A percentile compares a stretch with the other conserved stretches of the same genome.
Evolutionary conservation across 1,284 basidiomycete species (phyloP).

Genomic region (Heterobasidion occidentale): DNA sequence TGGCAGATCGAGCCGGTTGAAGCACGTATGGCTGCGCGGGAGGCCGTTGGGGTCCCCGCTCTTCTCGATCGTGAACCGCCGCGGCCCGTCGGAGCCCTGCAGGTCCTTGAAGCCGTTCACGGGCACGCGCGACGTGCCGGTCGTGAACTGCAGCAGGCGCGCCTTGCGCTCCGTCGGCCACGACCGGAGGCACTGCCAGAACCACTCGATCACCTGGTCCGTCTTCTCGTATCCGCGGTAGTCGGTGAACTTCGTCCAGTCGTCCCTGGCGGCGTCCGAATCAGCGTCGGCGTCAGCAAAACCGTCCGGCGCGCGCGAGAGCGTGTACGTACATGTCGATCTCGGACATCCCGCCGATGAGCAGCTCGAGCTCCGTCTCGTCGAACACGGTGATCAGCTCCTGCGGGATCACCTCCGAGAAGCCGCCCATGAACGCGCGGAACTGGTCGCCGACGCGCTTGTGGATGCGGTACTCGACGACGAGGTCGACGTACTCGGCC

Average conservation of each 20-base stretch:
- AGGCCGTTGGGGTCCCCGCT: constrained; percentile 85
- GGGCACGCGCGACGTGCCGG: constrained; percentile 94
- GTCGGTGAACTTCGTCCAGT: constrained; percentile 84
- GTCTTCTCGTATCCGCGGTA: constrained; percentile 80
- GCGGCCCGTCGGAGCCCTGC: constrained; percentile 94
- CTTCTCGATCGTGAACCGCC: constrained; percentile 94
- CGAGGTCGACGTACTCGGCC: constrained; percentile 94
- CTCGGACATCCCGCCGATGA: constrained; percentile 99
- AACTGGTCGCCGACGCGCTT: constrained; percentile 94
- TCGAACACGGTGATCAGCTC: constrained; percentile 98
- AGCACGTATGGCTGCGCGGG: constrained; percentile 87
- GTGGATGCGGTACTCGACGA: constrained; percentile 93
- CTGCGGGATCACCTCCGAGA: constrained; percentile 91
- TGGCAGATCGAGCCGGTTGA: constrained; percentile 88
- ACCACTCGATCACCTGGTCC: constrained; percentile 98
- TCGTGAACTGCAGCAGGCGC: constrained; percentile 92
- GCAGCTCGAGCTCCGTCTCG: constrained; percentile 91
- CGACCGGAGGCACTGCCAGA: constrained; percentile 96
- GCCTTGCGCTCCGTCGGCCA: constrained; percentile 98
- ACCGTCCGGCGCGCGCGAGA: background rate
- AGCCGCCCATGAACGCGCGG: constrained; percentile 91
- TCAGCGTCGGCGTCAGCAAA: background rate
- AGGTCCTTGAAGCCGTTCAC: constrained; percentile 99
- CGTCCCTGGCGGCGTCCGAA: constrained; percentile 44
- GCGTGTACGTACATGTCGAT: constrained; percentile 75